These are phyloP conservation scores for Boletus edulis DNA, from an alignment of 768 basidiomycete species.

Conservation along the genomic window DNA sequence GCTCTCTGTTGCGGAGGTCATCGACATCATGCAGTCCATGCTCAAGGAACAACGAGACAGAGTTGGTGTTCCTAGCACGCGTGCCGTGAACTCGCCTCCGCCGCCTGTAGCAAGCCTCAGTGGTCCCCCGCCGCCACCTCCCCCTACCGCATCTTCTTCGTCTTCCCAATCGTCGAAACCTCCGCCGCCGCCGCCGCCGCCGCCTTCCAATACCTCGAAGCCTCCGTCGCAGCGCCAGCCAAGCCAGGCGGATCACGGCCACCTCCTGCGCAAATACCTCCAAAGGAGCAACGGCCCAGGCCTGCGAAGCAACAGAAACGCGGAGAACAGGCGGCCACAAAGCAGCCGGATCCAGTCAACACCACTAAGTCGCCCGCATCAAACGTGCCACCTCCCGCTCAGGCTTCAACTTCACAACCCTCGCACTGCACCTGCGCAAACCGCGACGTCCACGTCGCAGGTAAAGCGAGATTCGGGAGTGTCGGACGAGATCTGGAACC, in stretches of 20 bases:
- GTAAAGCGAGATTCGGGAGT: conserved; percentile 49
- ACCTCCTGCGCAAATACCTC: conserved; percentile 16
- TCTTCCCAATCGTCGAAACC: conserved; percentile 21
- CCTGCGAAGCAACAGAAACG: background rate
- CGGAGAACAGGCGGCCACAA: background rate
- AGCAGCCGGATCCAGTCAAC: background rate
- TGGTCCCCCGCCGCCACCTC: conserved; percentile 23
- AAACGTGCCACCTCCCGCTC: background rate
- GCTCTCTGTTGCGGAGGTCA: background rate
- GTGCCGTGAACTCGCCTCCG: conserved; percentile 2
- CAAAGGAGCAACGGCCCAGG: background rate
- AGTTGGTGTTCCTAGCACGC: conserved; percentile 20
- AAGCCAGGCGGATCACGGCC: conserved; percentile 1
- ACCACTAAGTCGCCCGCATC: background rate
- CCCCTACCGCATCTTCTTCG: conserved; percentile 16
- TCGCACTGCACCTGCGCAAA: background rate
- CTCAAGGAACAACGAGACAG: conserved; percentile 21
- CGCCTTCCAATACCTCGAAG: background rate
- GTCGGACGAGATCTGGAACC: conserved; percentile 47
- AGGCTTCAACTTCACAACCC: background rate
- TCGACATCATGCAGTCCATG: conserved; percentile 13
- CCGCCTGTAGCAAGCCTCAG: conserved; percentile 18
- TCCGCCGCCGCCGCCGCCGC: conserved; percentile 19
- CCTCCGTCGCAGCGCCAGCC: background rate
- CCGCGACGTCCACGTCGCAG: background rate